phyloP scores from a whole-genome alignment of 2,329 filamentous ascomycete genomes.

The Aureobasidium zeae region DNA sequence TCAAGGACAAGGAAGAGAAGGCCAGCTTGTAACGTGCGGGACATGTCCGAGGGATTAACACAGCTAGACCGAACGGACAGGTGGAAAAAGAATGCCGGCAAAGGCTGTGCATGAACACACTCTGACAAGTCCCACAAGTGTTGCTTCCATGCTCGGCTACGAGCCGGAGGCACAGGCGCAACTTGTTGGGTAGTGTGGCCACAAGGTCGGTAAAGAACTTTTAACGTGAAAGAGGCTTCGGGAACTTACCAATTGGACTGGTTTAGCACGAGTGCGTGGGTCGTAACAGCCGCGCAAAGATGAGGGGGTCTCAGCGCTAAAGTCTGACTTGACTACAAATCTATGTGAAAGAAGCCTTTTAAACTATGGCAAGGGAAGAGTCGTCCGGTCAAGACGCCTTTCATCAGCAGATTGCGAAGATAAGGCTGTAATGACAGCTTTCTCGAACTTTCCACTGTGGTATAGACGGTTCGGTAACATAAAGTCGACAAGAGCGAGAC shows the following conservation, averaged over 20 bases:
- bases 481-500: no score
- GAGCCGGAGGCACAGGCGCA: not conserved
- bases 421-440: no score
- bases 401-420: no score
- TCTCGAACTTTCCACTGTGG: no score
- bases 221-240: not conserved
- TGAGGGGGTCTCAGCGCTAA: not conserved
- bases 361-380: no score
- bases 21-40: not conserved
- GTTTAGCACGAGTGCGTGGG: not conserved
- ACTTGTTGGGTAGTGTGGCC: not conserved
- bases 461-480: no score
- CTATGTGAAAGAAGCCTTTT: no score
- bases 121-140: not conserved
- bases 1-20: not conserved
- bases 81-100: constrained; percentile 4
- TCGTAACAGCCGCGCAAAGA: constrained; percentile 1
- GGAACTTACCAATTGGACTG: constrained; percentile 2
- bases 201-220: not conserved
- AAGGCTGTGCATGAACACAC: not conserved
- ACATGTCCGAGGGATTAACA: constrained; percentile 3
- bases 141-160: not conserved
- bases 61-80: constrained; percentile 5
- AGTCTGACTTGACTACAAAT: not conserved
- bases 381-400: no score